Conservation (phyloP, 2,329 filamentous ascomycete species). For the Cryphonectria naterciae region DNA sequence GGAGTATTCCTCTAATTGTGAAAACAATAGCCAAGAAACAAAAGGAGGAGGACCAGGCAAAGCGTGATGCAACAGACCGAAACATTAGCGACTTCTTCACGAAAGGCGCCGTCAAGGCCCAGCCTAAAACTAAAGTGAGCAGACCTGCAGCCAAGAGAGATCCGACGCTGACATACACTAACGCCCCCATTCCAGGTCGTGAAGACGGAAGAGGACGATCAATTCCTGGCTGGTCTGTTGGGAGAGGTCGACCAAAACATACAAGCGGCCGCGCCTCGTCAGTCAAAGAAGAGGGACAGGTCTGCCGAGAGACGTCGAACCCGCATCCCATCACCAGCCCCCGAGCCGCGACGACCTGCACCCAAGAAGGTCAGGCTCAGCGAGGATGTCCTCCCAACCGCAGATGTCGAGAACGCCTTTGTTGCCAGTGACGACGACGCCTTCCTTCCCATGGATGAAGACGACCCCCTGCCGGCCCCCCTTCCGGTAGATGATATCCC, state of each 20-base stretch:
- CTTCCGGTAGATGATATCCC: slow-evolving; percentile 53
- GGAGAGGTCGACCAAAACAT: slow-evolving; percentile 85
- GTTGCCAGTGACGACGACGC: slow-evolving; percentile 61
- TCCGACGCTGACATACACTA: slow-evolving; percentile 21
- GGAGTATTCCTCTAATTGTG: neutral
- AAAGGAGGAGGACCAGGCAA: slow-evolving; percentile 83
- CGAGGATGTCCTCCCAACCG: slow-evolving; percentile 53
- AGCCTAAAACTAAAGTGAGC: slow-evolving; percentile 79
- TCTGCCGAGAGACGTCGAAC: slow-evolving; percentile 78
- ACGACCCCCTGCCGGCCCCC: slow-evolving; percentile 53
- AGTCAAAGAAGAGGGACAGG: slow-evolving; percentile 68
- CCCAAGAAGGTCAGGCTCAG: slow-evolving; percentile 62
- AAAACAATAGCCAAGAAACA: slow-evolving; percentile 71
- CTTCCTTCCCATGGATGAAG: slow-evolving; percentile 59
- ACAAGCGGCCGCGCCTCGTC: slow-evolving; percentile 56
- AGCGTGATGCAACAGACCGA: slow-evolving; percentile 84
- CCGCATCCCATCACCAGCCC: slow-evolving; percentile 77
- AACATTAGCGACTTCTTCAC: slow-evolving; percentile 96
- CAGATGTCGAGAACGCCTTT: slow-evolving; percentile 54
- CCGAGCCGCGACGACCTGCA: slow-evolving; percentile 54
- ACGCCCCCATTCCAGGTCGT: slow-evolving; percentile 55
- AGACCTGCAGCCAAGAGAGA: neutral
- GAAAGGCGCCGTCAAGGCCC: slow-evolving; percentile 67
- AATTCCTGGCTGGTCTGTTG: slow-evolving; percentile 83
- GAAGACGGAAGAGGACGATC: slow-evolving; percentile 84